A percentile compares a stretch with the other conserved stretches of the same genome.
Conservation (phyloP, 177 flowering plant genomes). For the Vitis hybrid region DNA sequence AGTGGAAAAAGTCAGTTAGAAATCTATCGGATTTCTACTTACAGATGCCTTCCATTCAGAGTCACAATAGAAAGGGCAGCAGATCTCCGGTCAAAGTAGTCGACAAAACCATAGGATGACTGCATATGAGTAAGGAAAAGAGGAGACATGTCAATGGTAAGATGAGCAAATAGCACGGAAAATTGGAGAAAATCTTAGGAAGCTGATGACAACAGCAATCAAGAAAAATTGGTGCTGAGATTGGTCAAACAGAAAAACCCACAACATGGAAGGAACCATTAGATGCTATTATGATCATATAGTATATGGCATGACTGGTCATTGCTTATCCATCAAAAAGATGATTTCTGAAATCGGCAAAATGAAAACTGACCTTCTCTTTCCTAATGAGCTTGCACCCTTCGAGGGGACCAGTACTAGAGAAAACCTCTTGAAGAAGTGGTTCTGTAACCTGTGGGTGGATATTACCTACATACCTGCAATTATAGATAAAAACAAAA, state of each 20-base stretch:
- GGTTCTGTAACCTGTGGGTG: slow-evolving; percentile 79
- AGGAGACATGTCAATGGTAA: not conserved
- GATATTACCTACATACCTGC: slow-evolving; percentile 84
- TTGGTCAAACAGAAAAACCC: not conserved
- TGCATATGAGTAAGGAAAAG: slow-evolving; percentile 21
- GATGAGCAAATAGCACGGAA: not conserved
- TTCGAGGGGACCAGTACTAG: slow-evolving; percentile 75
- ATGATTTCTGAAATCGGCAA: not conserved
- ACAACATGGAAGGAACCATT: not conserved
- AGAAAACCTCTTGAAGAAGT: slow-evolving; percentile 79
- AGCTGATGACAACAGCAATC: not conserved
- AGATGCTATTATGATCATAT: not conserved
- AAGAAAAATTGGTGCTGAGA: not conserved
- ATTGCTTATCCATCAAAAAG: not conserved
- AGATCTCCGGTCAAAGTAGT: slow-evolving; percentile 75
- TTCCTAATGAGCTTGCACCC: slow-evolving; percentile 85
- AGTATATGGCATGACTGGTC: not conserved
- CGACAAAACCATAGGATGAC: slow-evolving; percentile 92
- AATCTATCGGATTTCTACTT: slow-evolving; percentile 22
- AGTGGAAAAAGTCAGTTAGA: not conserved
- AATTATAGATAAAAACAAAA: slow-evolving; percentile 1
- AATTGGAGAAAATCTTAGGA: not conserved
- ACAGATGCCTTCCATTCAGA: slow-evolving; percentile 81
- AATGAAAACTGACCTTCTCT: slow-evolving; percentile 55
- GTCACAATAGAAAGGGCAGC: slow-evolving; percentile 78